Evolutionary conservation across 192 early-diverging fungal genomes (phyloP).

Genomic region (Linderina pennispora): DNA sequence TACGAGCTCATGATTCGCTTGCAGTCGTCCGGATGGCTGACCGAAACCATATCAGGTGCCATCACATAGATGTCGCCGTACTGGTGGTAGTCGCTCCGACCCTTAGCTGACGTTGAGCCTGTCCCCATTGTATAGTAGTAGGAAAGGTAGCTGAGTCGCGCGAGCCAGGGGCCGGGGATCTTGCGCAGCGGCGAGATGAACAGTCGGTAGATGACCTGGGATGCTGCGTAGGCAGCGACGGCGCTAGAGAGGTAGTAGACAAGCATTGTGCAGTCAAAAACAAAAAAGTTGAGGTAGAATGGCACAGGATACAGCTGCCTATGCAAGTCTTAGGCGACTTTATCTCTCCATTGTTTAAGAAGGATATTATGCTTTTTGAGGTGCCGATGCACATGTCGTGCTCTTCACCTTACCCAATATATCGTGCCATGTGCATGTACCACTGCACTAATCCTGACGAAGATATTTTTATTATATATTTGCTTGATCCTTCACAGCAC

Average conservation of each 20-base stretch:
- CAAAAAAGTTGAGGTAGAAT: no score
- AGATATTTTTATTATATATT: no score
- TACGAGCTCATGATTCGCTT: not conserved
- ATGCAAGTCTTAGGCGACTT: not conserved
- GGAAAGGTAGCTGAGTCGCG: not conserved
- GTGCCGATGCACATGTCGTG: no score
- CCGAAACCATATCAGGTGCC: not conserved
- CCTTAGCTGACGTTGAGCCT: not conserved
- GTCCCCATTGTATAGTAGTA: not conserved
- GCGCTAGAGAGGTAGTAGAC: no score
- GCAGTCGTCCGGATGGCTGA: not conserved
- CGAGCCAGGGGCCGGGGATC: not conserved
- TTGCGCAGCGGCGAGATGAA: not conserved
- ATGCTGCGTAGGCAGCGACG: no score
- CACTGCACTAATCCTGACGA: no score
- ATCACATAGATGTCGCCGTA: not conserved
- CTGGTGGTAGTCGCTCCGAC: not conserved
- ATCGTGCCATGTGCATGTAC: no score
- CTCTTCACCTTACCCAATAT: no score
- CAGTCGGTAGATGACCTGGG: not conserved
- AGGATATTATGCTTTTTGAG: no score
- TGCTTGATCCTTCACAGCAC: no score
- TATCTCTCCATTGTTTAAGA: no score
- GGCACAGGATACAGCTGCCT: not conserved
- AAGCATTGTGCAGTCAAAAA: no score